Percentiles rank a stretch among this genome's conserved stretches.
These are phyloP conservation scores for Asparagopsis taxiformis DNA, from an alignment of 31 red algal genomes.

Conservation along the genomic window DNA sequence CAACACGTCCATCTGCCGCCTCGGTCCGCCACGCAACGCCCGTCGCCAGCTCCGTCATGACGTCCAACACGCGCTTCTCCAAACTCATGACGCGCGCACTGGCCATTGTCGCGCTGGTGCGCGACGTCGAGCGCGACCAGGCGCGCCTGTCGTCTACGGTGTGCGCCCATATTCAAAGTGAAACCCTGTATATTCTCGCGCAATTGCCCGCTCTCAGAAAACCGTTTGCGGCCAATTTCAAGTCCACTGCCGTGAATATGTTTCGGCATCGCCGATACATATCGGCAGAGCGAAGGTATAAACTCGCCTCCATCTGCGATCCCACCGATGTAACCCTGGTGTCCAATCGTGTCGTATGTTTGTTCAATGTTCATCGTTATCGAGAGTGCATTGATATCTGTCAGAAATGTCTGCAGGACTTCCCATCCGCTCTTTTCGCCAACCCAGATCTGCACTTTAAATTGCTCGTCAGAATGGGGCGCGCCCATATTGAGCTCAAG, in stretches of 20 bases:
- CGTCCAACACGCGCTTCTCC: too few species aligned
- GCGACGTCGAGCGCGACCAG: neutral
- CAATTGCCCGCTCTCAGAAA: neutral
- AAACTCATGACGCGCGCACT: neutral
- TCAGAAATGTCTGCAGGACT: conserved; percentile 20
- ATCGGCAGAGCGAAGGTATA: conserved; percentile 25
- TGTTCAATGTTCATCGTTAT: conserved; percentile 47
- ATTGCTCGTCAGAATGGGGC: conserved; percentile 22
- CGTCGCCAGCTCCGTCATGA: too few species aligned
- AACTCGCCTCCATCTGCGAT: conserved; percentile 37
- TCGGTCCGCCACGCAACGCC: too few species aligned
- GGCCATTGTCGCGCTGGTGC: neutral
- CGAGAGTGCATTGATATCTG: conserved; percentile 37
- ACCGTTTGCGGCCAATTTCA: neutral
- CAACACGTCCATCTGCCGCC: too few species aligned
- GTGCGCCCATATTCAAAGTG: neutral
- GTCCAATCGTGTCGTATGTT: conserved; percentile 42
- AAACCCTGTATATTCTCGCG: neutral
- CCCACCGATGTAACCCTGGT: conserved; percentile 39
- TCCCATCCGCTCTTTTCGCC: conserved; percentile 9
- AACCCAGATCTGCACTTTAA: conserved; percentile 34
- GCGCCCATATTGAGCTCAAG: conserved; percentile 34
- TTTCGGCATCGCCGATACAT: conserved; percentile 50
- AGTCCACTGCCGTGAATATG: conserved; percentile 33
- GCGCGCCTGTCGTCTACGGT: neutral